Percentiles rank a stretch among this genome's conserved stretches.
Evolutionary conservation across 176 grass and related monocot species (phyloP).

Genomic region (Elymus sibiricus): DNA sequence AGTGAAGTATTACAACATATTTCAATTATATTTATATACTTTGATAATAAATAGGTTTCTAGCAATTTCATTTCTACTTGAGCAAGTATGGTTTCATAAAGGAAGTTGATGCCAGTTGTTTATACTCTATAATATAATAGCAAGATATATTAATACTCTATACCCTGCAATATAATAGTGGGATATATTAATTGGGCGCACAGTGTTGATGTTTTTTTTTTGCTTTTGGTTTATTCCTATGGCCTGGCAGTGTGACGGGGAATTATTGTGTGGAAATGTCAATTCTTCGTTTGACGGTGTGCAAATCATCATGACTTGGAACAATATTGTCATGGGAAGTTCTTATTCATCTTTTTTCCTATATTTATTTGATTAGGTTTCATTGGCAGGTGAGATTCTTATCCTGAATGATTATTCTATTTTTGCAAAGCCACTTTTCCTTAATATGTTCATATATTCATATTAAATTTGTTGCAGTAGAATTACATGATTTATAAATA

Average conservation of each 20-base stretch:
- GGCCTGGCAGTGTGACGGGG: constrained; percentile 82
- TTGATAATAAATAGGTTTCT: neutral
- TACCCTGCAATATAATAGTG: constrained; percentile 22
- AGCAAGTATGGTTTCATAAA: constrained; percentile 84
- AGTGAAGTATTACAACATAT: neutral
- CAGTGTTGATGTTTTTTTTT: constrained; percentile 48
- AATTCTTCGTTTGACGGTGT: constrained; percentile 16
- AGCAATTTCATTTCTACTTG: neutral
- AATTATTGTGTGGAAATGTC: constrained; percentile 27
- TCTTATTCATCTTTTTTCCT: constrained; percentile 45
- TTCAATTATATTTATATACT: neutral
- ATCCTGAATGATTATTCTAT: no score
- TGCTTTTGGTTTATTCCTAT: no score
- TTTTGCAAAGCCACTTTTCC: no score
- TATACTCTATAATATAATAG: neutral
- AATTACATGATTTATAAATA: neutral
- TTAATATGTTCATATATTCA: no score
- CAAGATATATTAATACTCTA: neutral
- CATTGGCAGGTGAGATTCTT: constrained; percentile 76
- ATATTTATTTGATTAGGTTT: constrained; percentile 92
- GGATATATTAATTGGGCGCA: constrained; percentile 62
- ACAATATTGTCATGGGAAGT: constrained; percentile 30
- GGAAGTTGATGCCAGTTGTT: constrained; percentile 55
- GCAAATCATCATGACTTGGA: constrained; percentile 57
- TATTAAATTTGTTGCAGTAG: neutral